Evolutionary conservation across 2,329 filamentous ascomycete species (phyloP).

Genomic region (Balansia obtecta): DNA sequence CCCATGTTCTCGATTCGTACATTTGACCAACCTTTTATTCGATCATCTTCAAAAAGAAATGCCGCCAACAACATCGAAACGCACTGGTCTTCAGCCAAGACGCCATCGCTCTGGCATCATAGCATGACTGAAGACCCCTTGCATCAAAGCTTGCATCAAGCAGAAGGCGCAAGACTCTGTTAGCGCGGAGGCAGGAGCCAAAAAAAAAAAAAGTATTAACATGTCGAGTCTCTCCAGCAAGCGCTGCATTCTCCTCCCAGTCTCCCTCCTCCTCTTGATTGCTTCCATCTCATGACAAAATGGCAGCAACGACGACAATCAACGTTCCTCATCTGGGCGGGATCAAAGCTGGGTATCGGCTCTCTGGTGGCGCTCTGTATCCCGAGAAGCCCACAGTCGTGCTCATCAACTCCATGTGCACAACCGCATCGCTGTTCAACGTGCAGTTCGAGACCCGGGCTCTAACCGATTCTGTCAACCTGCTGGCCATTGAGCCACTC

Average conservation of each 20-base stretch:
- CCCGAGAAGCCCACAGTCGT: constrained; percentile 36
- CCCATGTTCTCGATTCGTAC: no score
- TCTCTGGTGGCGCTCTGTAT: constrained; percentile 31
- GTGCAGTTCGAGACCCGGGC: constrained; percentile 27
- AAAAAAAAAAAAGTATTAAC: not conserved
- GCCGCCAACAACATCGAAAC: not conserved
- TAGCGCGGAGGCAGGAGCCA: not conserved
- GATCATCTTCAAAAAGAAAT: not conserved
- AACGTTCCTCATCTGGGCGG: constrained; percentile 34
- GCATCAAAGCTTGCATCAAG: not conserved
- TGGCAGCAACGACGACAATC: constrained; percentile 30
- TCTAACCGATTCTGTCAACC: constrained; percentile 30
- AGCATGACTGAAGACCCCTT: not conserved
- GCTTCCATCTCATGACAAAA: constrained; percentile 4
- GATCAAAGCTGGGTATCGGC: constrained; percentile 32
- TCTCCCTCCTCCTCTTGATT: not conserved
- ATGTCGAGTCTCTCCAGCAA: not conserved
- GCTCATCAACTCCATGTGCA: constrained; percentile 40
- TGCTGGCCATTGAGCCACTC: constrained; percentile 39
- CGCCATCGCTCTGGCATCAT: not conserved
- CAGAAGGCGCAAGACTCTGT: not conserved
- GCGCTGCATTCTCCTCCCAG: not conserved
- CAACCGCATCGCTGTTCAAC: constrained; percentile 32
- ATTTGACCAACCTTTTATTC: no score
- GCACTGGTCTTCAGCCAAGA: not conserved